Evolutionary conservation across 2,329 filamentous ascomycete genomes (phyloP).

Genomic region (Stromatinia cepivora): DNA sequence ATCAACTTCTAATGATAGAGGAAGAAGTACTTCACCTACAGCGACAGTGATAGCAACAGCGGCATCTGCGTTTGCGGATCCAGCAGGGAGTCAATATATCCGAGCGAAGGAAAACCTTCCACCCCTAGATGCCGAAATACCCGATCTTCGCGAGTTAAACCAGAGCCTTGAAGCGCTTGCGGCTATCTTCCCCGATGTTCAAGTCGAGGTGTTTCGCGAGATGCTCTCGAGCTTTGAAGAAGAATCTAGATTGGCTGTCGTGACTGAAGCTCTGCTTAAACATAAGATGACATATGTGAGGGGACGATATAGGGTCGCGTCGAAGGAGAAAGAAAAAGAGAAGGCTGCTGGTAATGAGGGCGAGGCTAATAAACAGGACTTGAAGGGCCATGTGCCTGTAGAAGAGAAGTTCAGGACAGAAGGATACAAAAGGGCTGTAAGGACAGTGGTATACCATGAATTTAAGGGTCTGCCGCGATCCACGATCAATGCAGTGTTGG

Average conservation of each 20-base stretch:
- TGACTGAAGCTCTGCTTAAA: conserved; percentile 75
- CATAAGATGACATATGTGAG: conserved; percentile 69
- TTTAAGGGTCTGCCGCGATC: conserved; percentile 74
- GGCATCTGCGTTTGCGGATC: conserved; percentile 24
- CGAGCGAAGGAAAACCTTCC: conserved; percentile 56
- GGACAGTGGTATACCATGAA: conserved; percentile 67
- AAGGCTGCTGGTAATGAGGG: conserved; percentile 39
- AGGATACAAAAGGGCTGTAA: conserved; percentile 68
- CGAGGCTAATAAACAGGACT: conserved; percentile 12
- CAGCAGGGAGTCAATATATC: conserved; percentile 48
- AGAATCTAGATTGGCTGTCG: conserved; percentile 73
- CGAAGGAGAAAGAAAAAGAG: conserved; percentile 36
- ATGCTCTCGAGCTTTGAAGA: conserved; percentile 74
- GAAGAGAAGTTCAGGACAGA: conserved; percentile 67
- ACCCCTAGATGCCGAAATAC: conserved; percentile 51
- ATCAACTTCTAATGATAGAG: background rate
- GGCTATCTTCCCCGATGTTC: conserved; percentile 76
- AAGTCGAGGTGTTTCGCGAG: conserved; percentile 79
- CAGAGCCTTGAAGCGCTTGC: conserved; percentile 65
- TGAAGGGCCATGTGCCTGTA: conserved; percentile 47
- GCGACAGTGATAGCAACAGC: conserved; percentile 29
- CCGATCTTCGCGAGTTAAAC: conserved; percentile 70
- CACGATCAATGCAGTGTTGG: conserved; percentile 75
- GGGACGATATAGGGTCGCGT: conserved; percentile 59
- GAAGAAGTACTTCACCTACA: conserved; percentile 39